A percentile compares a stretch with the other conserved stretches of the same genome.
phyloP scores from a whole-genome alignment of 306 rosid species.

The Citrullus mucosospermus region DNA sequence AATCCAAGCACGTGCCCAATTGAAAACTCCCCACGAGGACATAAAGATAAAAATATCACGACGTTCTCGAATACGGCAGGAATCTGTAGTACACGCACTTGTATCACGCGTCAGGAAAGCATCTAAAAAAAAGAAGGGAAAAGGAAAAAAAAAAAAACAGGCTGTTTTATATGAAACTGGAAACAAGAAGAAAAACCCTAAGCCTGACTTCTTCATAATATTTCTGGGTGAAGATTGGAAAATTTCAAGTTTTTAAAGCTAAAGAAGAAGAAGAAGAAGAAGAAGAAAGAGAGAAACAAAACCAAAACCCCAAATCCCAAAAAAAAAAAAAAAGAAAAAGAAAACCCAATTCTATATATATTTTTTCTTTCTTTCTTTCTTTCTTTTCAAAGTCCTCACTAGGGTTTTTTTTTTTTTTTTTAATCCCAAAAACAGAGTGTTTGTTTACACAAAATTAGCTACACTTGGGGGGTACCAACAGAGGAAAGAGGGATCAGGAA shows the following conservation, averaged over 20 bases:
- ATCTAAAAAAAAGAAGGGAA: neutral
- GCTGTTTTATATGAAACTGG: slow-evolving; percentile 32
- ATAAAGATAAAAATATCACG: neutral
- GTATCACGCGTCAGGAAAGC: neutral
- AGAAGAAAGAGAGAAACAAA: neutral
- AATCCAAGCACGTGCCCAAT: neutral
- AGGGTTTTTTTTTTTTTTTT: slow-evolving; percentile 17
- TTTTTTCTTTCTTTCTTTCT: too few relatives aligned
- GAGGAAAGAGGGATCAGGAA: slow-evolving; percentile 24
- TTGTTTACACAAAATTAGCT: slow-evolving; percentile 50
- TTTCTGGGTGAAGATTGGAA: slow-evolving; percentile 28
- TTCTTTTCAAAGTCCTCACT: too few relatives aligned
- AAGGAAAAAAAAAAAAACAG: slow-evolving; percentile 16
- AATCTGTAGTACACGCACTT: neutral
- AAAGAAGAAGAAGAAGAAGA: slow-evolving; percentile 1
- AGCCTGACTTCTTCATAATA: neutral
- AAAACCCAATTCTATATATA: neutral
- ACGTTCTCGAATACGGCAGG: fast-evolving
- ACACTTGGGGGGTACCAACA: slow-evolving; percentile 26
- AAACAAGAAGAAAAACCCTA: slow-evolving; percentile 47
- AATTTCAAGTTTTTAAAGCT: neutral
- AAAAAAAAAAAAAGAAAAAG: neutral
- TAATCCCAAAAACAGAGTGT: slow-evolving; percentile 22
- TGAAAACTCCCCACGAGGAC: neutral
- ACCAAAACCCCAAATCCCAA: neutral